Conservation (phyloP, 345 rosid genomes). For the Sisymbrium irio region DNA sequence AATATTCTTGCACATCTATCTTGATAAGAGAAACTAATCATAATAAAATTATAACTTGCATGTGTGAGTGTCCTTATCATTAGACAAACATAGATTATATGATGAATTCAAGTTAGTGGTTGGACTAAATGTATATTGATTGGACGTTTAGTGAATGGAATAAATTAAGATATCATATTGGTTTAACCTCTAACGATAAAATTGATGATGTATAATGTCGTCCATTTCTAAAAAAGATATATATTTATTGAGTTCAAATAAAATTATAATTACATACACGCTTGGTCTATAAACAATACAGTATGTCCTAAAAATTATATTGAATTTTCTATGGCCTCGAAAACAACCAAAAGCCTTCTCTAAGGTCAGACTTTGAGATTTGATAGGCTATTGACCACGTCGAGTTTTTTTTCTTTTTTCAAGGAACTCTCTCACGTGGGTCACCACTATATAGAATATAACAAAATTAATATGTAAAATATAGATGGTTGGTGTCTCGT, state of each 20-base stretch:
- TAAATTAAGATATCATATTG: constrained; percentile 31
- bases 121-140: constrained; percentile 8
- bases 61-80: constrained; percentile 12
- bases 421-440: constrained; percentile 25
- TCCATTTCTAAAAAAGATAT: background rate
- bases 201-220: constrained; percentile 22
- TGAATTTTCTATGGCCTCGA: constrained; percentile 1
- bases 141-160: constrained; percentile 25
- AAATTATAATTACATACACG: background rate
- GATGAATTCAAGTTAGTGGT: constrained; percentile 26
- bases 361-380: constrained; percentile 21
- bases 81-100: constrained; percentile 24
- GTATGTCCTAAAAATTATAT: background rate
- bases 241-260: background rate
- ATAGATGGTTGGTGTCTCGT: background rate
- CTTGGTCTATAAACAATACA: constrained; percentile 8
- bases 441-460: constrained; percentile 18
- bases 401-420: background rate
- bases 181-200: constrained; percentile 29
- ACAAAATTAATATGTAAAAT: background rate
- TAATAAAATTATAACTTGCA: background rate
- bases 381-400: constrained; percentile 23
- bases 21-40: constrained; percentile 23
- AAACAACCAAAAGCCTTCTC: constrained; percentile 30
- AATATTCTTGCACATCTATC: background rate